Percentiles rank a stretch among this genome's conserved stretches.
Evolutionary conservation across 2,329 filamentous ascomycete genomes (phyloP).

Genomic region (Microdochium trichocladiopsis): DNA sequence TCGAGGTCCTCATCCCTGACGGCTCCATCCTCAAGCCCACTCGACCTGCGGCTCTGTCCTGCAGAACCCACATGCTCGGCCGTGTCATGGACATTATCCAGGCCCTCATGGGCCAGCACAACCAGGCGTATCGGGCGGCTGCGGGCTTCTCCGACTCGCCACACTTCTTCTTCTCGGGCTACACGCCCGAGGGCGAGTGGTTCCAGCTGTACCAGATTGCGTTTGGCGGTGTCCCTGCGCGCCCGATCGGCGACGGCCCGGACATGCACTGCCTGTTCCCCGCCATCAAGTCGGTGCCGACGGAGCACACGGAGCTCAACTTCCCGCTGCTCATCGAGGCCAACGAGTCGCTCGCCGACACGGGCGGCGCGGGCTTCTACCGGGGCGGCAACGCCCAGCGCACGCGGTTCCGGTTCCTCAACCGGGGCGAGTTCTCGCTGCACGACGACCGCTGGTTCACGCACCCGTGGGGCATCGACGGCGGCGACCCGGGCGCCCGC

Average conservation of each 20-base stretch:
- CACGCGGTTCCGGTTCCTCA: conserved; percentile 37
- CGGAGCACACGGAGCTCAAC: conserved; percentile 38
- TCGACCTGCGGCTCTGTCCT: conserved; percentile 36
- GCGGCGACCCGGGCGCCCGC: conserved; percentile 33
- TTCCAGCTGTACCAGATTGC: conserved; percentile 43
- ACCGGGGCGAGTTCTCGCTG: conserved; percentile 35
- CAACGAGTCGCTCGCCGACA: conserved; percentile 38
- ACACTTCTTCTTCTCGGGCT: conserved; percentile 42
- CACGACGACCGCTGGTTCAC: conserved; percentile 42
- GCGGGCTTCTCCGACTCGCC: conserved; percentile 43
- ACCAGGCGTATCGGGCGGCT: conserved; percentile 35
- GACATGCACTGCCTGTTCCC: conserved; percentile 44
- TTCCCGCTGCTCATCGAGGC: conserved; percentile 39
- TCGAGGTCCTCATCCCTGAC: conserved; percentile 36
- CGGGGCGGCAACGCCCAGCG: conserved; percentile 41
- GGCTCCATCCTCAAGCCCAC: conserved; percentile 37
- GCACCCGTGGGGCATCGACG: conserved; percentile 40
- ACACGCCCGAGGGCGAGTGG: conserved; percentile 37
- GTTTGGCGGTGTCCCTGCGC: conserved; percentile 39
- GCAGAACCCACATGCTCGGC: conserved; percentile 38
- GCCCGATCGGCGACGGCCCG: conserved; percentile 36
- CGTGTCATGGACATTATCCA: conserved; percentile 41
- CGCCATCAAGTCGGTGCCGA: conserved; percentile 40
- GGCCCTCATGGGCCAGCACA: conserved; percentile 38
- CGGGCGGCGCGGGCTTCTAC: conserved; percentile 37